These are phyloP conservation scores for Sugiyamaella grinbergsii DNA, from an alignment of 1,139 yeast species.

Conservation along the genomic window DNA sequence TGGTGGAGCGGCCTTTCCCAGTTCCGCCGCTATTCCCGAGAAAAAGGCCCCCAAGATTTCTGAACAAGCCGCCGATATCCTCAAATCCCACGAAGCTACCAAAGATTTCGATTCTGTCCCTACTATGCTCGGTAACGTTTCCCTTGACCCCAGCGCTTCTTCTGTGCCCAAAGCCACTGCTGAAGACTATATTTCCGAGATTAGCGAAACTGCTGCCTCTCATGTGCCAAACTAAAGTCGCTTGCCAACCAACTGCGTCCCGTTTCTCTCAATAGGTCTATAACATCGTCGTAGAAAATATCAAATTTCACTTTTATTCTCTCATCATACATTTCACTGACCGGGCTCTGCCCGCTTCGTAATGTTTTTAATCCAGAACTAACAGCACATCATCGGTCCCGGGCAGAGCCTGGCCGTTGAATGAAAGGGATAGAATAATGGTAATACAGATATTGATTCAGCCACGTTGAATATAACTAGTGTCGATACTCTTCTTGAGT, in stretches of 20 bases:
- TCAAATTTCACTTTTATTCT: neutral
- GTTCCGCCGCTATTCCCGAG: slow-evolving; percentile 7
- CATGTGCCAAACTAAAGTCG: too few relatives aligned
- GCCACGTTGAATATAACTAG: neutral
- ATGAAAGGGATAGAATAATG: neutral
- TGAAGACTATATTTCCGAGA: slow-evolving; percentile 14
- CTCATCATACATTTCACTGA: neutral
- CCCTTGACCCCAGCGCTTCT: slow-evolving; percentile 32
- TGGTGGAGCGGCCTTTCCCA: slow-evolving; percentile 15
- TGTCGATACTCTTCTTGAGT: slow-evolving; percentile 3
- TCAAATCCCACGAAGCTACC: slow-evolving; percentile 30
- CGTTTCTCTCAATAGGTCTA: slow-evolving; percentile 5
- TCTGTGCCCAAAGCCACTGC: slow-evolving; percentile 12
- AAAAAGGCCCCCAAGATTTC: slow-evolving; percentile 27
- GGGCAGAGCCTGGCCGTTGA: slow-evolving; percentile 7
- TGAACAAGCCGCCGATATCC: slow-evolving; percentile 23
- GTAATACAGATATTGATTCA: too few relatives aligned
- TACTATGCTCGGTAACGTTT: slow-evolving; percentile 39
- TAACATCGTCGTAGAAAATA: slow-evolving; percentile 6
- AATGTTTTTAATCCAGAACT: too few relatives aligned
- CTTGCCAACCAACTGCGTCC: neutral
- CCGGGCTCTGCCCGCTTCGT: slow-evolving; percentile 9
- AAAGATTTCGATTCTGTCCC: slow-evolving; percentile 37
- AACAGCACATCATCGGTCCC: slow-evolving; percentile 2
- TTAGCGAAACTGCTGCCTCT: slow-evolving; percentile 2